Base-by-base conservation (phyloP, 441 rosid species). In the Geranium incanum region DNA sequence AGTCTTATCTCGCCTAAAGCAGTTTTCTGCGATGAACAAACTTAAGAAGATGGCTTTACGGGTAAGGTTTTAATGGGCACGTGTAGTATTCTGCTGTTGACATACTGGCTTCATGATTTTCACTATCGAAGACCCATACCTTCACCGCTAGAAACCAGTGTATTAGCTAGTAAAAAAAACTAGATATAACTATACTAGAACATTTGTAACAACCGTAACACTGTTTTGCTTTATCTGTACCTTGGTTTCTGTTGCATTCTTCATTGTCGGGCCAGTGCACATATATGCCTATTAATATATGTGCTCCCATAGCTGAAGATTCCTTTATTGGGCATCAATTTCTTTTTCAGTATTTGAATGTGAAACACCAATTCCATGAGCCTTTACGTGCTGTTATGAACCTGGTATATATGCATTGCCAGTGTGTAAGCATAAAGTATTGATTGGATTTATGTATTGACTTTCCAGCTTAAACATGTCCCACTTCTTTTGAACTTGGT, bases 11-110 rank as follows among this genome's bases (percentile, higher is more conserved):
- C 85, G 89, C 45, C 78, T 93, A 76, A 93, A 93, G 80, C 87
- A 89, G 77, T 93, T 93, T 80, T 89, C 93, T 1, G 95, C 91
- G 0, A 89, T 90, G 98, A 87, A 93, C 76, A 90, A 90, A 71
- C 88, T 93, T 28, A 92, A 90, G 81, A 90, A 90, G 84, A 88
- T 93, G 97, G 97, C 98, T 63, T 76, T 90, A 78, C 82, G 89
- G 73, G 97, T 90, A 85, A 74, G 82, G 39, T 63, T 75, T 66
- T 69, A 36, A 48, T 66, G 11, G 64, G 70, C 52, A 36, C 45
- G n/a, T 71, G 11, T 12, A 33, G 8, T 72, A 38, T 52, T 39
- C 15, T 48, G 5, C 55, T 68, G 68, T 43, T 5, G 8, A 39
- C 68, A 2, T 18, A 41, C 15, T 13, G 6, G 45, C 45, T 6